A percentile compares a stretch with the other conserved stretches of the same genome.
Evolutionary conservation across 2,329 filamentous ascomycete genomes (phyloP).

Genomic region (Alternaria triticimaculans): DNA sequence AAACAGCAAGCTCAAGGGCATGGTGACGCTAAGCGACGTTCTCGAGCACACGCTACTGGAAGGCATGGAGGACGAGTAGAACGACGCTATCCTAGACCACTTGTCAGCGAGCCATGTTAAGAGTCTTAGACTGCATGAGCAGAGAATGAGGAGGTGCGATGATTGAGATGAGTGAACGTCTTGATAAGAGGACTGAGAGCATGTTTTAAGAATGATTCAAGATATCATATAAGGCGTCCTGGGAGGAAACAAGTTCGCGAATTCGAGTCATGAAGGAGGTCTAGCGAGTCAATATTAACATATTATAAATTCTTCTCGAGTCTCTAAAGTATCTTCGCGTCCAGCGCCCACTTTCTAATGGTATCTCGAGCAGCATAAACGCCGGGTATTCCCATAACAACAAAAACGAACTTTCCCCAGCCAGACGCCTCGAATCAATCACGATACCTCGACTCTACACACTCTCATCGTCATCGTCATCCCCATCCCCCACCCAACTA

Average conservation of each 20-base stretch:
- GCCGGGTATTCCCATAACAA: not conserved
- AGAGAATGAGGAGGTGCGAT: slow-evolving; percentile 4
- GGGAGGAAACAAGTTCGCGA: not conserved
- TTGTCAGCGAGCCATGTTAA: slow-evolving; percentile 6
- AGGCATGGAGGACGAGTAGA: slow-evolving; percentile 64
- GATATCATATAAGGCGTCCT: not conserved
- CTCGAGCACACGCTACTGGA: slow-evolving; percentile 90
- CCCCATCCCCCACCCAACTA: not conserved
- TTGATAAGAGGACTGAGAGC: not conserved
- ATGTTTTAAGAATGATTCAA: not conserved
- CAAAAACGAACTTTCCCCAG: not conserved
- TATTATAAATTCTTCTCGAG: not conserved
- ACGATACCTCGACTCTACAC: not conserved
- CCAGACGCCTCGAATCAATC: not conserved
- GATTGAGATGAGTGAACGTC: not conserved
- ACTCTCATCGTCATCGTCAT: not conserved
- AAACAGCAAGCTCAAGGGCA: slow-evolving; percentile 80
- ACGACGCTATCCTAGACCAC: slow-evolving; percentile 3
- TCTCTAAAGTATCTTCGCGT: not conserved
- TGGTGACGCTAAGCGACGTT: slow-evolving; percentile 95
- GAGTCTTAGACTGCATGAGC: not conserved
- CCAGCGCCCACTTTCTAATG: not conserved
- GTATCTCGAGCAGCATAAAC: not conserved
- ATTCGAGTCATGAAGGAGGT: not conserved
- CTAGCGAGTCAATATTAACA: not conserved